Evolutionary conservation across 805 yeast genomes (phyloP).

Genomic region (Pichia rugopelliculosa): DNA sequence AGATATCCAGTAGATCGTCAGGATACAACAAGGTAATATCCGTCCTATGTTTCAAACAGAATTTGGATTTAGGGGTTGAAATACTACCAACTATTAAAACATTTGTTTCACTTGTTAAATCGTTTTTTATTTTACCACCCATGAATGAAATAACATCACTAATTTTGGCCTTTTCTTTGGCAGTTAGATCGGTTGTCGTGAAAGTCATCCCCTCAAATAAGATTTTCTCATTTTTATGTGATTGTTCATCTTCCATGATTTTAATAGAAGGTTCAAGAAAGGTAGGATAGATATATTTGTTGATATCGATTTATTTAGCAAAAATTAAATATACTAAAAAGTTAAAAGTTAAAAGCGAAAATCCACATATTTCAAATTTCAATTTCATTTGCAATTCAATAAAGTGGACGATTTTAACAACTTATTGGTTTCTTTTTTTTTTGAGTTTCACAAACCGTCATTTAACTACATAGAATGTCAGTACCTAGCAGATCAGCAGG

Average conservation of each 20-base stretch:
- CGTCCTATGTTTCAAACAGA: constrained; percentile 40
- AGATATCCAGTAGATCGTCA: constrained; percentile 32
- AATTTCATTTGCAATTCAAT: background rate
- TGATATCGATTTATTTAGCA: background rate
- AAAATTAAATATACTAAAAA: no score
- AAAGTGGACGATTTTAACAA: background rate
- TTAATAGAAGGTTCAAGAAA: background rate
- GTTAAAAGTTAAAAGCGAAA: background rate
- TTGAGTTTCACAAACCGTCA: background rate
- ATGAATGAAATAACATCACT: constrained; percentile 40
- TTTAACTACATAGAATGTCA: background rate
- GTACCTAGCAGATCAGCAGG: background rate
- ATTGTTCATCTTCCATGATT: background rate
- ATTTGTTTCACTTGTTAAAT: constrained; percentile 54
- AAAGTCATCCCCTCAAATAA: constrained; percentile 44
- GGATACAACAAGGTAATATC: constrained; percentile 53
- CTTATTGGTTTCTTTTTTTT: background rate
- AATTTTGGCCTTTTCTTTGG: constrained; percentile 35
- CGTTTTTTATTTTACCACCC: constrained; percentile 53
- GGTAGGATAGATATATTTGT: no score
- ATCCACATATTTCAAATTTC: background rate
- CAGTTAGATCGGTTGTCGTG: constrained; percentile 49
- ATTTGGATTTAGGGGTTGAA: constrained; percentile 48
- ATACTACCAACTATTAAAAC: constrained; percentile 53
- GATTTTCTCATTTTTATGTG: constrained; percentile 1